Conservation (phyloP, 176 grass and related monocot species). For the Carex pumila region DNA sequence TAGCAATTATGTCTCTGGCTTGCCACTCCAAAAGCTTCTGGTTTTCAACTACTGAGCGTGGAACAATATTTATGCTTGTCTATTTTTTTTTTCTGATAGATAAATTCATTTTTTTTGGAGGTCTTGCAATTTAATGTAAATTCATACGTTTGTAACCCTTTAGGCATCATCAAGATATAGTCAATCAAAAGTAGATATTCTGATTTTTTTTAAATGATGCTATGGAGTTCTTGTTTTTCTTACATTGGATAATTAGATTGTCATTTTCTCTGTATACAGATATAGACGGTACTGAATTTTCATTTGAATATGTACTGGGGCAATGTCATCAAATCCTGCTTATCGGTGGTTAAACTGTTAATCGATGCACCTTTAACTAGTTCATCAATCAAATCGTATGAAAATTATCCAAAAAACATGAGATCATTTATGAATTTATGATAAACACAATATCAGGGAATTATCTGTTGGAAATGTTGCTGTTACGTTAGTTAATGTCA, state of each 20-base stretch:
- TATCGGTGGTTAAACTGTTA: background rate
- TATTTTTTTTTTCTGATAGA: background rate
- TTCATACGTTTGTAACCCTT: background rate
- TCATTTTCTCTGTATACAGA: no score
- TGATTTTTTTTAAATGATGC: background rate
- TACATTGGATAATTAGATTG: no score
- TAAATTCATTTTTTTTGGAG: slow-evolving; percentile 15
- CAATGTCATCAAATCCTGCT: background rate
- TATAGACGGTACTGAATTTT: background rate
- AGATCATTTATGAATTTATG: background rate
- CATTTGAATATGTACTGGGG: background rate
- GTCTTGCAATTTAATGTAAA: background rate
- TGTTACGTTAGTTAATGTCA: background rate
- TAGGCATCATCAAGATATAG: background rate
- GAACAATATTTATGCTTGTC: background rate
- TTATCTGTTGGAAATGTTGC: background rate
- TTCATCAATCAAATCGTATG: background rate
- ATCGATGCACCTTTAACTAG: background rate
- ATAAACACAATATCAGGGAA: background rate
- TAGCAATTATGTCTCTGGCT: background rate
- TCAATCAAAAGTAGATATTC: background rate
- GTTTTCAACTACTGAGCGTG: background rate
- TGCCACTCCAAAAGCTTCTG: background rate
- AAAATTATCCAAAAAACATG: background rate
- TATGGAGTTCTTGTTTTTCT: background rate